Percentiles rank a stretch among this genome's conserved stretches.
These are phyloP conservation scores for Gaultheria prostrata DNA, from an alignment of 148 eudicot genomes.

Conservation along the genomic window DNA sequence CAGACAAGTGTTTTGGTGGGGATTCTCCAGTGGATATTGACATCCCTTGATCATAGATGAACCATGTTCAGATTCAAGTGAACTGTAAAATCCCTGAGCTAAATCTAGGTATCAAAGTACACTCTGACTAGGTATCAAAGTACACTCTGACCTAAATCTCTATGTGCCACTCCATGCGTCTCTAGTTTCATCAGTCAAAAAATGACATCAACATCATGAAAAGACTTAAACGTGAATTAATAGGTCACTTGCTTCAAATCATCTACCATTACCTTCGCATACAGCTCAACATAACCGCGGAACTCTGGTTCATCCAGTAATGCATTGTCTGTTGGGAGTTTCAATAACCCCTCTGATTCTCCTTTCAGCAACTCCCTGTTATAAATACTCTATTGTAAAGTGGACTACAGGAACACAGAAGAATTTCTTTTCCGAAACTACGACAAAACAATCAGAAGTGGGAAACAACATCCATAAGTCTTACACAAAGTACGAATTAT, in stretches of 20 bases:
- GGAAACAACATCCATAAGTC: slow-evolving; percentile 13
- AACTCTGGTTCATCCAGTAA: slow-evolving; percentile 81
- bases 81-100: background rate
- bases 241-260: background rate
- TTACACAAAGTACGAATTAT: slow-evolving; percentile 90
- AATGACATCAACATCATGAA: background rate
- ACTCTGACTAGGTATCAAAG: too few relatives aligned
- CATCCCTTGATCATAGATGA: slow-evolving; percentile 5
- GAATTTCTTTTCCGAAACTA: slow-evolving; percentile 4
- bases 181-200: background rate
- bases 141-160: background rate
- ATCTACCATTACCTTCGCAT: slow-evolving; percentile 66
- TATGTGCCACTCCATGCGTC: background rate
- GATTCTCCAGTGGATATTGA: background rate
- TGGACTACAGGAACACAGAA: slow-evolving; percentile 6
- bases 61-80: background rate
- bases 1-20: background rate
- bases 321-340: slow-evolving; percentile 80
- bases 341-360: slow-evolving; percentile 81
- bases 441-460: background rate
- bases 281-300: slow-evolving; percentile 74
- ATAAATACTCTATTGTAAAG: slow-evolving; percentile 6
- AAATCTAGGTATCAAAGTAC: background rate
- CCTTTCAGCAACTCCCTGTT: slow-evolving; percentile 81
- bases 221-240: background rate